phyloP scores from a whole-genome alignment of 2,329 filamentous ascomycete genomes.

The Clonostachys byssicola region DNA sequence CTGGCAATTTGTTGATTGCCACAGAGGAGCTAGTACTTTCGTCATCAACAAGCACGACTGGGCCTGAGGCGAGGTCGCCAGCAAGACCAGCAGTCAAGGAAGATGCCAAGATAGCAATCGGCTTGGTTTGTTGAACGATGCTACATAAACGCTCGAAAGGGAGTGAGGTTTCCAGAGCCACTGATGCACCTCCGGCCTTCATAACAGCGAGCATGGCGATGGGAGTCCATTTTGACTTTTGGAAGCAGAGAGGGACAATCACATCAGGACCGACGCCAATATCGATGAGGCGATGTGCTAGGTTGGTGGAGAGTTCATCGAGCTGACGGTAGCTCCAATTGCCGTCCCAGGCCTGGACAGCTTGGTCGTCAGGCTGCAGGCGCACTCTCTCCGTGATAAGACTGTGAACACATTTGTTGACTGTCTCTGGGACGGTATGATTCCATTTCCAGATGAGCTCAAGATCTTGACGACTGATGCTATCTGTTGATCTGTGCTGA shows the following conservation, averaged over 20 bases:
- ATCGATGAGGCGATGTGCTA: background rate
- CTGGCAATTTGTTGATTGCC: background rate
- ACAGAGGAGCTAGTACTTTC: background rate
- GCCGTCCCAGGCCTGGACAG: conserved; percentile 15
- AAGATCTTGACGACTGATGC: background rate
- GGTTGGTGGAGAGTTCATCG: background rate
- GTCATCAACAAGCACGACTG: background rate
- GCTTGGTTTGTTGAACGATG: background rate
- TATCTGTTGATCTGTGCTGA: too few relatives aligned
- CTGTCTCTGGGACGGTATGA: background rate
- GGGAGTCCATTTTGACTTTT: conserved; percentile 12
- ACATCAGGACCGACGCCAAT: conserved; percentile 1
- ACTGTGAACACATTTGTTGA: background rate
- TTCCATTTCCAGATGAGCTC: conserved; percentile 1
- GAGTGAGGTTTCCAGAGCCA: conserved; percentile 11
- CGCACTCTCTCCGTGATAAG: background rate
- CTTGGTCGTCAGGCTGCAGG: conserved; percentile 8
- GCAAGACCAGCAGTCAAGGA: background rate
- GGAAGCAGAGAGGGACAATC: conserved; percentile 10
- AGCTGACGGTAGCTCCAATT: conserved; percentile 14
- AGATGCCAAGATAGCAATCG: conserved; percentile 1
- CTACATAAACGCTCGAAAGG: conserved; percentile 10
- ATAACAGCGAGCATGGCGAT: conserved; percentile 16
- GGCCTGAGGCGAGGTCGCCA: background rate
- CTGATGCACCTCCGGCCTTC: conserved; percentile 16